Percentiles rank a stretch among this genome's conserved stretches.
phyloP scores from a whole-genome alignment of 2,329 filamentous ascomycete species.

The Cryphonectria japonica region DNA sequence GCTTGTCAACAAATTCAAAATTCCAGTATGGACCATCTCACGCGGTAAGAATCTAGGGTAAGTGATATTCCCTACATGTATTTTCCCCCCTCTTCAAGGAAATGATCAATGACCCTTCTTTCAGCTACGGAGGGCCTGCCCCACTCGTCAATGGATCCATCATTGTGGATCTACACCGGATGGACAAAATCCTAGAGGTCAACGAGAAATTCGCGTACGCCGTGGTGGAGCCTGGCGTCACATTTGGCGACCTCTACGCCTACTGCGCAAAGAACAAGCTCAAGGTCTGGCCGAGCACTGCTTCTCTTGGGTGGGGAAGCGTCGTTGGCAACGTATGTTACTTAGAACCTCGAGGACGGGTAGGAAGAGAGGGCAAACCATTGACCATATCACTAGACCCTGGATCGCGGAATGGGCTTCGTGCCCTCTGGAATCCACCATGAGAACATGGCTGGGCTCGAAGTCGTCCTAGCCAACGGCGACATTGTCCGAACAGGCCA shows the following conservation, averaged over 20 bases:
- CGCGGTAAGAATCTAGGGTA: slow-evolving; percentile 50
- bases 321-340: slow-evolving; percentile 51
- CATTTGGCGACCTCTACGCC: slow-evolving; percentile 49
- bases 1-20: slow-evolving; percentile 40
- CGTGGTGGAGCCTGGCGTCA: slow-evolving; percentile 52
- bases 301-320: slow-evolving; percentile 53
- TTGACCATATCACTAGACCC: slow-evolving; percentile 40
- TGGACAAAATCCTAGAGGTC: slow-evolving; percentile 50
- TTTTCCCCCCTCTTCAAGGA: not conserved
- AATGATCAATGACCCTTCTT: not conserved
- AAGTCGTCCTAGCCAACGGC: slow-evolving; percentile 37
- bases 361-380: too few relatives aligned
- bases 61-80: not conserved
- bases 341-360: too few relatives aligned
- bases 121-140: slow-evolving; percentile 52
- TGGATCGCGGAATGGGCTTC: slow-evolving; percentile 48
- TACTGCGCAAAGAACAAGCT: slow-evolving; percentile 45
- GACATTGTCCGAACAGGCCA: slow-evolving; percentile 36
- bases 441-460: slow-evolving; percentile 42
- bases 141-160: slow-evolving; percentile 50
- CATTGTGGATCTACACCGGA: slow-evolving; percentile 49
- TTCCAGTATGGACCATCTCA: slow-evolving; percentile 40
- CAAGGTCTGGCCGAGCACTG: slow-evolving; percentile 51
- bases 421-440: slow-evolving; percentile 42
- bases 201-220: slow-evolving; percentile 48